These are phyloP conservation scores for Zalerion maritima DNA, from an alignment of 495 filamentous ascomycete species.

Conservation along the genomic window DNA sequence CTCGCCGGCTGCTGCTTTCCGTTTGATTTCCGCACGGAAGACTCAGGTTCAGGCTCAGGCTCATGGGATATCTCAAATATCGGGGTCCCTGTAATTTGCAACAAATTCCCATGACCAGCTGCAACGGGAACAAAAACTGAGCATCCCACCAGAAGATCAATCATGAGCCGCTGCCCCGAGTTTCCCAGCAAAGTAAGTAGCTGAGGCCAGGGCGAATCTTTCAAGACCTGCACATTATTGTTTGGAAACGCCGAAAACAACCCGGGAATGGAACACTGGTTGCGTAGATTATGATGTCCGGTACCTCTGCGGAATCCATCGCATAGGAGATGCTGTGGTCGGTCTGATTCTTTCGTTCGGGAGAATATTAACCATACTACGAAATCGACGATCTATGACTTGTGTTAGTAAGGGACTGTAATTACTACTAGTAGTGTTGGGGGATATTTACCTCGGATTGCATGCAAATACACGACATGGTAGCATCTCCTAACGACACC, in stretches of 20 bases:
- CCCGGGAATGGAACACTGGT: slow-evolving; percentile 26
- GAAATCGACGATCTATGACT: slow-evolving; percentile 63
- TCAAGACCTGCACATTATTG: slow-evolving; percentile 52
- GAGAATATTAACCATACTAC: slow-evolving; percentile 64
- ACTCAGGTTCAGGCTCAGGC: slow-evolving; percentile 14
- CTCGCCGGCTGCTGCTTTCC: slow-evolving; percentile 4
- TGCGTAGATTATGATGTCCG: slow-evolving; percentile 14
- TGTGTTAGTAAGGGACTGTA: neutral
- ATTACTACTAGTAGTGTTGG: slow-evolving; percentile 5
- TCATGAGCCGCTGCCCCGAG: slow-evolving; percentile 70
- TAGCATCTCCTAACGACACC: slow-evolving; percentile 34
- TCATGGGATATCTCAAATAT: slow-evolving; percentile 9
- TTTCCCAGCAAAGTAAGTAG: slow-evolving; percentile 56
- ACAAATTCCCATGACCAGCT: slow-evolving; percentile 42
- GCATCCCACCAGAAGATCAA: slow-evolving; percentile 62
- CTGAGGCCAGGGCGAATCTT: slow-evolving; percentile 55
- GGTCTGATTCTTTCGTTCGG: slow-evolving; percentile 27
- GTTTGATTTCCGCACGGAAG: slow-evolving; percentile 5
- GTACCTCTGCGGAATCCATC: slow-evolving; percentile 49
- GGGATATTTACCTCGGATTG: slow-evolving; percentile 45
- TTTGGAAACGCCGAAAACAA: slow-evolving; percentile 47
- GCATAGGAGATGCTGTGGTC: slow-evolving; percentile 58
- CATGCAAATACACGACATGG: slow-evolving; percentile 21
- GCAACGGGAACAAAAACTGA: slow-evolving; percentile 59
- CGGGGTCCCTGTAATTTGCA: slow-evolving; percentile 62